These are phyloP conservation scores for Solanum tarijense DNA, from an alignment of 257 asterid genomes.

Conservation along the genomic window DNA sequence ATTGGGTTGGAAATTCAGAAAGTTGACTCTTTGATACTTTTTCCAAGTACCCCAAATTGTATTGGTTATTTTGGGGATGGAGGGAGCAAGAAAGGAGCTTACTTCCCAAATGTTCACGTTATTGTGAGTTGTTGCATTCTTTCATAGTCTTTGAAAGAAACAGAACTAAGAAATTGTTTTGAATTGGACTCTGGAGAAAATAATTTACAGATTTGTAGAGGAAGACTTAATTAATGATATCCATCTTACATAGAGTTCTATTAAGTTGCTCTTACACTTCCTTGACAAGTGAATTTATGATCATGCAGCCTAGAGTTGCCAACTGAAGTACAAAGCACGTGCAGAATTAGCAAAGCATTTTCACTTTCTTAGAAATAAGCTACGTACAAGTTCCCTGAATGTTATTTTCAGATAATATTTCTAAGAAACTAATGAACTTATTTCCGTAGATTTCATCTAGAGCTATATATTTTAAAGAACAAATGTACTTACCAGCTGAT, in stretches of 20 bases:
- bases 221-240: neutral
- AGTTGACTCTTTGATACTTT: neutral
- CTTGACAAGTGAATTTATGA: neutral
- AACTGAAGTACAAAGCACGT: neutral
- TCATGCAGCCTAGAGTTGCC: neutral
- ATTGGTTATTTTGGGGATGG: neutral
- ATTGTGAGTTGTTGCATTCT: neutral
- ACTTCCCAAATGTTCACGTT: neutral
- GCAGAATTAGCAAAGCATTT: neutral
- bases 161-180: neutral
- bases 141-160: neutral
- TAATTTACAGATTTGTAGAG: neutral
- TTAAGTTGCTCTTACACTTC: neutral
- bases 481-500: conserved; percentile 21
- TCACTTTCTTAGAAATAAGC: neutral
- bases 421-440: neutral
- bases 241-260: neutral
- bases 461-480: neutral
- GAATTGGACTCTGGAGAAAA: neutral
- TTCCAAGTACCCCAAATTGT: neutral
- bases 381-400: neutral
- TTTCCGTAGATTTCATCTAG: neutral
- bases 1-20: neutral
- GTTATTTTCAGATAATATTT: neutral
- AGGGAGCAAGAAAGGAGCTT: neutral